phyloP scores from a whole-genome alignment of 2,329 filamentous ascomycete genomes.

The Eurotiales sp. region DNA sequence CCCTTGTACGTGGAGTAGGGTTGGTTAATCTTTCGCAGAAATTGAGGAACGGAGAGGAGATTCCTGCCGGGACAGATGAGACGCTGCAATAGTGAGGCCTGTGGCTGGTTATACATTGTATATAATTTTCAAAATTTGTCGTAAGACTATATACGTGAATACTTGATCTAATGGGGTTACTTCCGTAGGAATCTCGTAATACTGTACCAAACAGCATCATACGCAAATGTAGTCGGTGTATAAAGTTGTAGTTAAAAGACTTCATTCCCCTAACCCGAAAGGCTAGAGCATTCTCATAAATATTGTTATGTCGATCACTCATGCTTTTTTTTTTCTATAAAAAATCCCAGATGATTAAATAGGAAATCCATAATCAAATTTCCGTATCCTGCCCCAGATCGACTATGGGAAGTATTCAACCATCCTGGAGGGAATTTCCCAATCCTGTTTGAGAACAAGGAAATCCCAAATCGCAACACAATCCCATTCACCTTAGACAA shows the following conservation, averaged over 20 bases:
- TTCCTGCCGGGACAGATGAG: neutral
- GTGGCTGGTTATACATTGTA: neutral
- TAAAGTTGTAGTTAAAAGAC: no score
- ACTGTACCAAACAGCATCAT: no score
- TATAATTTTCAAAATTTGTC: neutral
- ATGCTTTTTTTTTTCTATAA: slow-evolving; percentile 6
- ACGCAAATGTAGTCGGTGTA: no score
- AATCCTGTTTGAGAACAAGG: neutral
- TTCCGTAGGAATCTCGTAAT: no score
- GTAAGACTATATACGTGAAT: no score
- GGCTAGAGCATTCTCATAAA: slow-evolving; percentile 6
- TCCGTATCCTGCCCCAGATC: slow-evolving; percentile 7
- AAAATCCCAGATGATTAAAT: neutral
- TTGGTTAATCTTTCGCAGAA: slow-evolving; percentile 28
- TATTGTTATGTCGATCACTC: slow-evolving; percentile 11
- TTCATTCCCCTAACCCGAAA: slow-evolving; percentile 2
- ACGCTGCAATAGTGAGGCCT: neutral
- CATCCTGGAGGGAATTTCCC: neutral
- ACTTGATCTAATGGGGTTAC: neutral
- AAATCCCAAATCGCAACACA: slow-evolving; percentile 5
- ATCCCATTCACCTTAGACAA: slow-evolving; percentile 6
- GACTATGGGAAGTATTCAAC: slow-evolving; percentile 4
- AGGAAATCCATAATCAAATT: neutral
- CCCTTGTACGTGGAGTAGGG: slow-evolving; percentile 34
- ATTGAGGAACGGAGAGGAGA: slow-evolving; percentile 10